phyloP scores from a whole-genome alignment of 2,329 filamentous ascomycete genomes.

The Decorospora gaudefroyi region DNA sequence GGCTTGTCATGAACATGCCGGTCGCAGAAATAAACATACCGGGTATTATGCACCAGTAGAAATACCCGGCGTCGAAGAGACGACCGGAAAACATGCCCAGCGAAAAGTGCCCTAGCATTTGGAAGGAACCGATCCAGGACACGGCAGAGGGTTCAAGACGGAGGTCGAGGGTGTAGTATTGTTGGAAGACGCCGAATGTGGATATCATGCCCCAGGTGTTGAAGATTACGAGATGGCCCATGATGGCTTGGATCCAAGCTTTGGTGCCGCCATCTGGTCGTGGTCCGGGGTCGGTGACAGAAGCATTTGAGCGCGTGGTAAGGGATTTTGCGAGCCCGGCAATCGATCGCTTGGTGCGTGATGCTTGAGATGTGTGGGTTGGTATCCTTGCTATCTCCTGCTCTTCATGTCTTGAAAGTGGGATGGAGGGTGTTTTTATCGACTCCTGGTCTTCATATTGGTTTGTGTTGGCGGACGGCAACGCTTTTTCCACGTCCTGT shows the following conservation, averaged over 20 bases:
- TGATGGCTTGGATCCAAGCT: slow-evolving; percentile 46
- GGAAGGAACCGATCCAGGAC: slow-evolving; percentile 58
- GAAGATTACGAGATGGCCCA: slow-evolving; percentile 46
- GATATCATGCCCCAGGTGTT: slow-evolving; percentile 48
- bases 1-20: slow-evolving; percentile 58
- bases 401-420: slow-evolving; percentile 7
- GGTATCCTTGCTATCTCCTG: slow-evolving; percentile 11
- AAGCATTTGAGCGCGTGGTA: slow-evolving; percentile 41
- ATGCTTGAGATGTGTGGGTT: slow-evolving; percentile 12
- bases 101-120: slow-evolving; percentile 57
- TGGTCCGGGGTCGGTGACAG: slow-evolving; percentile 42
- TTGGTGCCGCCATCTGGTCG: slow-evolving; percentile 46
- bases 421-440: slow-evolving; percentile 8
- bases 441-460: slow-evolving; percentile 1
- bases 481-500: slow-evolving; percentile 24
- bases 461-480: slow-evolving; percentile 4
- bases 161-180: slow-evolving; percentile 41
- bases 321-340: slow-evolving; percentile 33
- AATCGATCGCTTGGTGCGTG: slow-evolving; percentile 16
- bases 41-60: slow-evolving; percentile 50
- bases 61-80: slow-evolving; percentile 58
- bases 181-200: slow-evolving; percentile 46
- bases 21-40: slow-evolving; percentile 54
- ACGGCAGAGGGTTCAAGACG: slow-evolving; percentile 50
- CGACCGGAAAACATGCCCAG: slow-evolving; percentile 58